Percentiles rank a stretch among this genome's conserved stretches.
Evolutionary conservation across 2,329 filamentous ascomycete genomes (phyloP).

Genomic region (Alternaria dauci): DNA sequence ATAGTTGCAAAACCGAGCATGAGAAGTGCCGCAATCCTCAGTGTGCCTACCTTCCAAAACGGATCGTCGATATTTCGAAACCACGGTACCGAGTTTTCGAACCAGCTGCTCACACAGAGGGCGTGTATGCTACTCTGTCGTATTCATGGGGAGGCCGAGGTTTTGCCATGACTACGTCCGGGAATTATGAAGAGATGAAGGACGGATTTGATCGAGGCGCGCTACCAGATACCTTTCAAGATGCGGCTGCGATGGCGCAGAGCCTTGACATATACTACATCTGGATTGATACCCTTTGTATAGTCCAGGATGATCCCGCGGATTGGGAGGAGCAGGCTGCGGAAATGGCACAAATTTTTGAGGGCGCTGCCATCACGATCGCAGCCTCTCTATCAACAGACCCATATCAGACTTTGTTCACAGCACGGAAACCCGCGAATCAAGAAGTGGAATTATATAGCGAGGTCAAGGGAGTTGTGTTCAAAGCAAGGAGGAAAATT

Average conservation of each 20-base stretch:
- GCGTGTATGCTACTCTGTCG: not conserved
- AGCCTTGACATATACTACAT: not conserved
- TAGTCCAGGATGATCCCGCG: not conserved
- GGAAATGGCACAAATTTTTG: constrained; percentile 6
- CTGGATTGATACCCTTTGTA: not conserved
- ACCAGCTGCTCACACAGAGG: not conserved
- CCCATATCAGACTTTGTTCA: not conserved
- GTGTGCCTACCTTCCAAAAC: not conserved
- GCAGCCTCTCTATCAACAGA: constrained; percentile 7
- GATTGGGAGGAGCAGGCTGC: constrained; percentile 8
- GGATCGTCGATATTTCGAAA: not conserved
- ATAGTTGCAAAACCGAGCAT: not conserved
- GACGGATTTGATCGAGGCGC: not conserved
- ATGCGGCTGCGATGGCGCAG: not conserved
- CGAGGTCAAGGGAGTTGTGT: not conserved
- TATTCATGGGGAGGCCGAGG: not conserved
- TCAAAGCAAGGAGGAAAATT: constrained; percentile 13
- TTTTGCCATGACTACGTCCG: not conserved
- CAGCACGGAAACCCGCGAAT: not conserved
- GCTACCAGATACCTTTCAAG: not conserved
- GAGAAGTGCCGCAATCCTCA: not conserved
- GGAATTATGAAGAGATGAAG: not conserved
- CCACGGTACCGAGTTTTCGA: not conserved
- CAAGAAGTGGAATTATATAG: not conserved
- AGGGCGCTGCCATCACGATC: constrained; percentile 4